Conservation (phyloP, 495 filamentous ascomycete genomes). For the Arthonia radiata region DNA sequence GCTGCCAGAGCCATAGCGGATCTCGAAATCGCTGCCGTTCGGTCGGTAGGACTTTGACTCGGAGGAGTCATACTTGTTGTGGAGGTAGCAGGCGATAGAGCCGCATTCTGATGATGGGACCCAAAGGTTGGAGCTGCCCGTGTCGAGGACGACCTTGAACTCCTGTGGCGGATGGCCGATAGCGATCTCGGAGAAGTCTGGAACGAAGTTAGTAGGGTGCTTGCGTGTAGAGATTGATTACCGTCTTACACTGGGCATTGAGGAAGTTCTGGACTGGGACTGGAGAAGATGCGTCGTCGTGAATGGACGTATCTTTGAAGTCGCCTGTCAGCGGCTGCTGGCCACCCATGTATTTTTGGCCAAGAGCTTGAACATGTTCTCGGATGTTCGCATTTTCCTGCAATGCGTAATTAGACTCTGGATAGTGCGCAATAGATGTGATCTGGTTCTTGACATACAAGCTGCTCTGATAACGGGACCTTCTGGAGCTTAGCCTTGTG, state of each 20-base stretch:
- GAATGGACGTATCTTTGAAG: conserved; percentile 49
- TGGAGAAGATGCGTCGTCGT: conserved; percentile 31
- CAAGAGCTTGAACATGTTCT: conserved; percentile 52
- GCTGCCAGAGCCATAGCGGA: conserved; percentile 86
- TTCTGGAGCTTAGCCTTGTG: conserved; percentile 96
- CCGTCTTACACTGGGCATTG: conserved; percentile 80
- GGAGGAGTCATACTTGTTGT: conserved; percentile 85
- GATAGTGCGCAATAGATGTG: conserved; percentile 1
- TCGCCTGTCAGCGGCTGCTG: conserved; percentile 42
- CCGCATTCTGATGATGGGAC: conserved; percentile 76
- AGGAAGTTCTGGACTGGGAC: conserved; percentile 92
- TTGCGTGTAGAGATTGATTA: conserved; percentile 2
- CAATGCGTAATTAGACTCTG: conserved; percentile 5
- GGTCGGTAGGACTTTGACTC: conserved; percentile 75
- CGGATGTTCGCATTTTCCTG: conserved; percentile 58
- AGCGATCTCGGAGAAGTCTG: conserved; percentile 91
- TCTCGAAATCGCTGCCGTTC: conserved; percentile 82
- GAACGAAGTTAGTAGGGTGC: conserved; percentile 6
- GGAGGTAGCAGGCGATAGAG: conserved; percentile 95
- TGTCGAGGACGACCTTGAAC: conserved; percentile 98
- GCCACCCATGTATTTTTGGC: conserved; percentile 84
- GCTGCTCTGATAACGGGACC: conserved; percentile 72
- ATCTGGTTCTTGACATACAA: conserved; percentile 31
- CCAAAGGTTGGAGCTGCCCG: conserved; percentile 98
- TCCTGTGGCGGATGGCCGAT: conserved; percentile 77